Conservation (phyloP, 2,329 filamentous ascomycete genomes). For the Paecilomyces sp. region DNA sequence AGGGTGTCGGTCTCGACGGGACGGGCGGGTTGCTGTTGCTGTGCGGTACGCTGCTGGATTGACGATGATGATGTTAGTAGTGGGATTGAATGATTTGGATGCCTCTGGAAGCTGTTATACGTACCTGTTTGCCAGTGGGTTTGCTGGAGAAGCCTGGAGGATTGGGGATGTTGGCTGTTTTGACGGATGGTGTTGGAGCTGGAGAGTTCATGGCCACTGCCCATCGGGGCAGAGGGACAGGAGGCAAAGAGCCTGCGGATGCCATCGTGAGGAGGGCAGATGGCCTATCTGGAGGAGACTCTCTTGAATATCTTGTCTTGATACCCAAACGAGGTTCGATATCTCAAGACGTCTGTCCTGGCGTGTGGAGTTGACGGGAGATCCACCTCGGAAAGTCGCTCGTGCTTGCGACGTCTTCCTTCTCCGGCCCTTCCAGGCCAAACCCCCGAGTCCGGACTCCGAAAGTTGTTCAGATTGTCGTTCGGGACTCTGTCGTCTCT, state of each 20-base stretch:
- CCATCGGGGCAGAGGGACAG: conserved; percentile 64
- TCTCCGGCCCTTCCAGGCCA: neutral
- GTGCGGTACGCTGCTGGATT: conserved; percentile 34
- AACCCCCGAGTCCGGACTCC: neutral
- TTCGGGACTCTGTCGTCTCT: neutral
- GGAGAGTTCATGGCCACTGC: conserved; percentile 70
- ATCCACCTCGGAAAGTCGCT: neutral
- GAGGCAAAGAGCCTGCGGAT: conserved; percentile 15
- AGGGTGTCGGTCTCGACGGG: conserved; percentile 86
- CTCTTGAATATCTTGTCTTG: neutral
- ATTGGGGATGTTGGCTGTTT: conserved; percentile 61
- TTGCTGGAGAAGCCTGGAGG: conserved; percentile 72
- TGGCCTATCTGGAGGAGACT: neutral
- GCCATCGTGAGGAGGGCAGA: conserved; percentile 10
- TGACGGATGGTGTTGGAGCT: conserved; percentile 59
- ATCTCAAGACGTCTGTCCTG: neutral
- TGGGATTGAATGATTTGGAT: conserved; percentile 1
- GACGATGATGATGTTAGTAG: conserved; percentile 14
- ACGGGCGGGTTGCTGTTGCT: conserved; percentile 56
- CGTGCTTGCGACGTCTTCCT: neutral
- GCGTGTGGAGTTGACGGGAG: neutral
- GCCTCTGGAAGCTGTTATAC: conserved; percentile 3
- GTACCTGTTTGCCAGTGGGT: conserved; percentile 51
- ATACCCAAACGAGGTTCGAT: neutral
- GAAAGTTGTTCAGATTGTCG: neutral